Evolutionary conservation across 139 green algal species (phyloP), one percentile per base, ranked within the genome.

Genomic region (Trebouxia sp.): DNA sequence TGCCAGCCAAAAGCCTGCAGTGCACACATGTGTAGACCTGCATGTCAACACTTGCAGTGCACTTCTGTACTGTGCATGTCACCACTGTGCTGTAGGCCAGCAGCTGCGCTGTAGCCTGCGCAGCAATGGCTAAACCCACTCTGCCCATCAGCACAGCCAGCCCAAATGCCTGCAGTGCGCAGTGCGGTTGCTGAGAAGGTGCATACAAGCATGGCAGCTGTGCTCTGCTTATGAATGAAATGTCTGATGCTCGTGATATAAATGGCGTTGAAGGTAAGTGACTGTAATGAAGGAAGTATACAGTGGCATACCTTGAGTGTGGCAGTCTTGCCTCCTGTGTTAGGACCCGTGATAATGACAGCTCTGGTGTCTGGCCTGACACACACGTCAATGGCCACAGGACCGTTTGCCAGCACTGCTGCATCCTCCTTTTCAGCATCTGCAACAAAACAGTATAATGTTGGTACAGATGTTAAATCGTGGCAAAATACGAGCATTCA

Each of bases 311-410:
- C 90, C 85, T 98, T 98, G 41, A 99, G 89, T 35, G 89, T 83
- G 0, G 95, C 93, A 1, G 96, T 99, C 85, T 99, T 99, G 75
- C 96, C 95, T 26, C 96, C 96, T 2, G 95, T 97, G 89, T 98
- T 99, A 38, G 96, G 95, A 0, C 95, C 90, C 42, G 91, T 93
- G 70, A 93, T 92, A 66, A 93, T 84, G 15, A 93, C 79, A 1
- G 42, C 79, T 30, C 83, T 53, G 11, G 50, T 88, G 22, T 90
- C 72, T 3, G 87, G 84, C 53, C 75, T 79, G 22, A 94, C 78
- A 6, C 84, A 78, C 12, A 95, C 66, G 78, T 96, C 91, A 24
- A 96, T 78, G 0, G 92, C 85, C 50, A 92, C 84, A 6, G 90
- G 90, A 0, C 55, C 30, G 30, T 43, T 28, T 66, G 30, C 42